Evolutionary conservation across 2,329 filamentous ascomycete species (phyloP), one percentile per base, ranked within the genome.

Genomic region (Camillea tinctor): DNA sequence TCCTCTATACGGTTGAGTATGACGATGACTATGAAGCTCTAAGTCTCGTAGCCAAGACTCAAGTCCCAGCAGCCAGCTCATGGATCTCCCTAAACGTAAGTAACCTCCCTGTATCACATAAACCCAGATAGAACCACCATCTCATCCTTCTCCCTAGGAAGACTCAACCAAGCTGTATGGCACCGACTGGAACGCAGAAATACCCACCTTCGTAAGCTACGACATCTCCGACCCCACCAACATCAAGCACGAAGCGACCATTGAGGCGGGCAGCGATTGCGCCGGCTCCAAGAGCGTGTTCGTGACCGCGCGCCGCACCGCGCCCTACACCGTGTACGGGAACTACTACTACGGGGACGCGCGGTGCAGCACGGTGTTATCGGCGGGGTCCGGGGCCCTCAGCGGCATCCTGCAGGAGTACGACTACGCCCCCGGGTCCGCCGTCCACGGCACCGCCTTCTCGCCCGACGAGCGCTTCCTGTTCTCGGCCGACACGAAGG

Each of bases 391-490:
- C 52, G 80, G 80, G n/a, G 69, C 66, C 9, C 70, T 81, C 6
- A 71, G 72, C 2, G 56, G 70, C 51, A 76, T 79, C 30, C 68
- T 81, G 5, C 79, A 81, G 62, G 76, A 78, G 65, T 81, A 79
- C 70, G 73, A 75, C 55, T 81, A 81, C 62, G 69, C 69, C 9
- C 64, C 71, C 36, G 74, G 76, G 56, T 80, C 79, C 1, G 79
- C 76, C 40, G 76, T 82, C 44, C 80, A 82, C 65, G 80, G 80
- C 56, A 77, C 78, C 68, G 79, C 80, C 20, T 78, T 81, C 59
- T 78, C 79, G 60, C 73, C 75, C 3, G 75, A 75, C 23, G 75
- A 76, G 58, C 72, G 73, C 50, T 79, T 78, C 63, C 68, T 83
- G 17, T 80, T 81, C 68, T 81, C 79, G 11, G 79, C 80, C 20